Percentiles rank a stretch among this genome's conserved stretches.
Conservation (phyloP, 306 rosid species). For the Oemleria cerasiformis region DNA sequence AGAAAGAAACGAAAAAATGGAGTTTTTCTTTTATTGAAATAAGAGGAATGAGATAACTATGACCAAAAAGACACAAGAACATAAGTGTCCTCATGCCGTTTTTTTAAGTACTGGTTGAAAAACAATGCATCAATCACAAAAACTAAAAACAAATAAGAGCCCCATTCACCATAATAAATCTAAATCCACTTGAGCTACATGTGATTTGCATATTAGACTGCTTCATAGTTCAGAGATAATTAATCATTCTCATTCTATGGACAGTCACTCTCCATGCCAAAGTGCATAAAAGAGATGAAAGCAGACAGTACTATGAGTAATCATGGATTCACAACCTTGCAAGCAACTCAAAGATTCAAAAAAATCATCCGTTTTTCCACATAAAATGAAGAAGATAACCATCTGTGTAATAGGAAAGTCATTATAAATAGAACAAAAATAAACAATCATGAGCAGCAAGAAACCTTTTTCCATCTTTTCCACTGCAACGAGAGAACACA, state of each 20-base stretch:
- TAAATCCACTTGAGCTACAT: slow-evolving; percentile 1
- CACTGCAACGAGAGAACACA: slow-evolving; percentile 77
- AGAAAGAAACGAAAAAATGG: neutral
- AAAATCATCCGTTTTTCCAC: neutral
- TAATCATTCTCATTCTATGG: neutral
- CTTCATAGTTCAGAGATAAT: neutral
- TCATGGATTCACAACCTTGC: neutral
- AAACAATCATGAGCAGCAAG: slow-evolving; percentile 22
- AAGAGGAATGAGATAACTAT: neutral
- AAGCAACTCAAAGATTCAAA: neutral
- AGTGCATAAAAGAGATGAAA: neutral
- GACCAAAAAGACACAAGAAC: neutral
- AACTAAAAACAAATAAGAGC: neutral
- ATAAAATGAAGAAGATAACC: slow-evolving; percentile 2
- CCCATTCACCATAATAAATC: neutral
- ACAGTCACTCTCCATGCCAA: neutral
- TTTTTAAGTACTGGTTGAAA: neutral
- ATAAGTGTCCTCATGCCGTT: neutral
- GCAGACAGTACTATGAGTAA: neutral
- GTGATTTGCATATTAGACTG: neutral
- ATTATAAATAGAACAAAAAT: slow-evolving; percentile 14
- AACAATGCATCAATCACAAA: neutral
- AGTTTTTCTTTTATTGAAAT: slow-evolving; percentile 1
- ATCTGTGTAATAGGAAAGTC: neutral
- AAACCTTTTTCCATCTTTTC: slow-evolving; percentile 70